phyloP scores from a whole-genome alignment of 345 rosid genomes.

The Melaleuca quinquenervia region DNA sequence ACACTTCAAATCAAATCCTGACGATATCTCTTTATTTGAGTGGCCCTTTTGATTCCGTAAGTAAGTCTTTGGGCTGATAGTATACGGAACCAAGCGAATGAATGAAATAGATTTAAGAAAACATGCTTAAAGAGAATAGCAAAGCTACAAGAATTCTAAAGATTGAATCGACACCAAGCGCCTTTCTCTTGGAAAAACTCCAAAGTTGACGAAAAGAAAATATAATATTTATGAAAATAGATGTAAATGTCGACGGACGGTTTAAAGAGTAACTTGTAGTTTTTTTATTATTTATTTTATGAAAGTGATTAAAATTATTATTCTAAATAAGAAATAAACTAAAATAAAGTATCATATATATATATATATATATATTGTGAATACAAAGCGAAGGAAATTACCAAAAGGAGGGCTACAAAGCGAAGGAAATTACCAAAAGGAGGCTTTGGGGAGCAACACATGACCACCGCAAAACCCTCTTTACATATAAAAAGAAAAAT shows the following conservation, averaged over 20 bases:
- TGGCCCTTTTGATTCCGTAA: background rate
- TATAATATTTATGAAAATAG: background rate
- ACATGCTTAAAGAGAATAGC: background rate
- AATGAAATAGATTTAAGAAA: background rate
- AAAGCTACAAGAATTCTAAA: background rate
- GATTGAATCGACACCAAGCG: accelerated
- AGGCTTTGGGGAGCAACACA: background rate
- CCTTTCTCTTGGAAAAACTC: background rate
- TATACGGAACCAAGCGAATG: background rate
- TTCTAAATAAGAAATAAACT: background rate
- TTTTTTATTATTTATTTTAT: too few relatives aligned
- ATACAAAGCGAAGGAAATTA: background rate
- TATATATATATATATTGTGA: background rate
- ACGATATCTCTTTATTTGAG: background rate
- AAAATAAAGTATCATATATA: background rate
- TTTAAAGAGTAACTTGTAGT: accelerated
- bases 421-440: background rate
- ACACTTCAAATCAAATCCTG: background rate
- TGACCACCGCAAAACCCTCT: background rate
- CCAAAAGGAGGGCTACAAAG: background rate
- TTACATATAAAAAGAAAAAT: too few relatives aligned
- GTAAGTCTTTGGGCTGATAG: background rate
- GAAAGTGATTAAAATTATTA: background rate
- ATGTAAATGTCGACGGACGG: accelerated
- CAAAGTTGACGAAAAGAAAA: background rate